Evolutionary conservation across 140 eudicot species (phyloP).

Genomic region (Stevia rebaudiana): DNA sequence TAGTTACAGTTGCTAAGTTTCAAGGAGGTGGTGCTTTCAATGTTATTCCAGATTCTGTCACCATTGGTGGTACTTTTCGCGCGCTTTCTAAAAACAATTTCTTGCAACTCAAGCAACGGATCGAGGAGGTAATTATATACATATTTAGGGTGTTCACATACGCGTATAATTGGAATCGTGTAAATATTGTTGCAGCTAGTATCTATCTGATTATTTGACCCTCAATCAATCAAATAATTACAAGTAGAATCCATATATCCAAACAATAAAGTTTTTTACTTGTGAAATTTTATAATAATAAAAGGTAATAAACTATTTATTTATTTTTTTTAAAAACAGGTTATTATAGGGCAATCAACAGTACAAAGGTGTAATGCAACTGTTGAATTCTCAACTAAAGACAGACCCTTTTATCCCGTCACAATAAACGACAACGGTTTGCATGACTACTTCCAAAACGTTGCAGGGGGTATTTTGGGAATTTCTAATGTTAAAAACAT

Average conservation of each 20-base stretch:
- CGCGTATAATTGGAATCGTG: no score
- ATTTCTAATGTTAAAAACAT: constrained; percentile 36
- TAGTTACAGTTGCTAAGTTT: constrained; percentile 74
- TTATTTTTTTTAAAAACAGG: no score
- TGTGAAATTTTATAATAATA: no score
- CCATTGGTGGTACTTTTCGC: constrained; percentile 81
- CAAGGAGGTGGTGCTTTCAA: constrained; percentile 88
- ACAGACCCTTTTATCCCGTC: constrained; percentile 55
- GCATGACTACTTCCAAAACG: constrained; percentile 46
- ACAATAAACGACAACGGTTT: constrained; percentile 47
- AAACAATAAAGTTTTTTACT: no score
- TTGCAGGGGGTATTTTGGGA: constrained; percentile 57
- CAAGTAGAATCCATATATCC: no score
- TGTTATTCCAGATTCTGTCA: constrained; percentile 87
- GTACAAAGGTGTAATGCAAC: constrained; percentile 88
- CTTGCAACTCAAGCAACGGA: constrained; percentile 59
- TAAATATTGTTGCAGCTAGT: no score
- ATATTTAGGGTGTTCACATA: no score
- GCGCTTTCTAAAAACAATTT: constrained; percentile 68
- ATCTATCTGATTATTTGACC: no score
- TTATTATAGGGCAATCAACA: constrained; percentile 63
- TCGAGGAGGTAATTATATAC: constrained; percentile 82
- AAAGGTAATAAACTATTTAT: no score
- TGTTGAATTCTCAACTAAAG: constrained; percentile 45
- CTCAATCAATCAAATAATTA: no score